phyloP scores from a whole-genome alignment of 345 rosid genomes.

The Salix koriyanagi region DNA sequence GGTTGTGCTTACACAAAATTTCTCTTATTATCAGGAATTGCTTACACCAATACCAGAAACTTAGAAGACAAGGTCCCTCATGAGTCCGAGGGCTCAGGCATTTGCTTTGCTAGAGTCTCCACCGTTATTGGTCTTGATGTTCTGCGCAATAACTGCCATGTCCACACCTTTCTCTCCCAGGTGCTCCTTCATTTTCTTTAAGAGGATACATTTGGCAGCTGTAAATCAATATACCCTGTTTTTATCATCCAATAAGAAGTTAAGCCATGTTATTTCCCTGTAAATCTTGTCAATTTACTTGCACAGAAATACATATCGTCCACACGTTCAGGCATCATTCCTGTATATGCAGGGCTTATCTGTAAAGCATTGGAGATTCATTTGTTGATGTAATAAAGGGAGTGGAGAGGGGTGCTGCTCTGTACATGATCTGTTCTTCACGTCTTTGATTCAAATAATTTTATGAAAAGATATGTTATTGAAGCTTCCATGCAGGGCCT shows the following conservation, averaged over 20 bases:
- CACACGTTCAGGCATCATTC: no score
- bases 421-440: no score
- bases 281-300: constrained; percentile 1
- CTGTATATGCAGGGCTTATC: no score
- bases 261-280: neutral
- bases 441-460: no score
- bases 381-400: no score
- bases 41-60: constrained; percentile 43
- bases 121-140: neutral
- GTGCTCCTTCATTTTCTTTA: neutral
- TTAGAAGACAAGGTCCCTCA: constrained; percentile 5
- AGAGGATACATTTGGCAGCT: neutral
- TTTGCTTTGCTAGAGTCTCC: constrained; percentile 6
- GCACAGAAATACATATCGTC: no score
- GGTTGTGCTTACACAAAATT: neutral
- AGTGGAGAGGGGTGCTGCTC: no score
- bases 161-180: neutral
- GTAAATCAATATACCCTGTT: neutral
- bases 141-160: neutral
- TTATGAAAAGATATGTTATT: no score
- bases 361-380: no score
- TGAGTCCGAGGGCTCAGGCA: constrained; percentile 1
- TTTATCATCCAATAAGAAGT: neutral
- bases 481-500: no score
- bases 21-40: constrained; percentile 28